Evolutionary conservation across 192 early-diverging fungal genomes (phyloP).

Genomic region (Radiomyces spectabilis): DNA sequence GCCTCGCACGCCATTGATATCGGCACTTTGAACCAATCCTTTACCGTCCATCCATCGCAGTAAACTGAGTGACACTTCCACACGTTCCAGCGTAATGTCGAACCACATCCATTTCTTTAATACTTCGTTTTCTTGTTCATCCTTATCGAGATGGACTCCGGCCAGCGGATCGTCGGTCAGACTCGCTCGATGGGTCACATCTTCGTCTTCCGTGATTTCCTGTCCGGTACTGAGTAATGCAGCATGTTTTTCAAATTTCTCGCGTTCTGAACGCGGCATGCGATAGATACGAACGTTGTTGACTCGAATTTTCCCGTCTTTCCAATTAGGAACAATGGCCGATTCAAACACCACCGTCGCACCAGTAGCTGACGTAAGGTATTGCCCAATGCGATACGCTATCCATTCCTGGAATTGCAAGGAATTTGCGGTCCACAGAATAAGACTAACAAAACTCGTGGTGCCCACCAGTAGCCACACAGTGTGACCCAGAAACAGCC

Average conservation of each 20-base stretch:
- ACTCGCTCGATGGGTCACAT: not conserved
- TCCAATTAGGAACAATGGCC: constrained; percentile 90
- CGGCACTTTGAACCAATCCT: constrained; percentile 73
- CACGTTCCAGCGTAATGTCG: constrained; percentile 69
- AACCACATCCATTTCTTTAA: constrained; percentile 47
- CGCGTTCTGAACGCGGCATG: constrained; percentile 28
- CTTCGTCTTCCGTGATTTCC: not conserved
- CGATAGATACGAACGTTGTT: constrained; percentile 67
- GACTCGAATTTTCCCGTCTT: constrained; percentile 77
- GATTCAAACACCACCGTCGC: constrained; percentile 82
- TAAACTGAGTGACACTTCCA: constrained; percentile 79
- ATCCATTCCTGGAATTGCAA: constrained; percentile 83
- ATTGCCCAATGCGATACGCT: constrained; percentile 67
- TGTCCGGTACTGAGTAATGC: not conserved
- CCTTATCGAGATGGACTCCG: constrained; percentile 21
- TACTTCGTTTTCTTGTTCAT: constrained; percentile 17
- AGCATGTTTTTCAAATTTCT: constrained; percentile 24
- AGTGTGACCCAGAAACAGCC: constrained; percentile 81
- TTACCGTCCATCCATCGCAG: constrained; percentile 88
- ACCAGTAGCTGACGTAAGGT: constrained; percentile 74
- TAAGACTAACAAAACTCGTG: constrained; percentile 79
- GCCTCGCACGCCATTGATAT: constrained; percentile 82
- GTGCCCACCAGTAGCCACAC: constrained; percentile 84
- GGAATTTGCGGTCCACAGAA: constrained; percentile 73
- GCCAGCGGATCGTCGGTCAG: constrained; percentile 14